Conservation (phyloP, 192 early-diverging fungal genomes). For the Dispira simplex region DNA sequence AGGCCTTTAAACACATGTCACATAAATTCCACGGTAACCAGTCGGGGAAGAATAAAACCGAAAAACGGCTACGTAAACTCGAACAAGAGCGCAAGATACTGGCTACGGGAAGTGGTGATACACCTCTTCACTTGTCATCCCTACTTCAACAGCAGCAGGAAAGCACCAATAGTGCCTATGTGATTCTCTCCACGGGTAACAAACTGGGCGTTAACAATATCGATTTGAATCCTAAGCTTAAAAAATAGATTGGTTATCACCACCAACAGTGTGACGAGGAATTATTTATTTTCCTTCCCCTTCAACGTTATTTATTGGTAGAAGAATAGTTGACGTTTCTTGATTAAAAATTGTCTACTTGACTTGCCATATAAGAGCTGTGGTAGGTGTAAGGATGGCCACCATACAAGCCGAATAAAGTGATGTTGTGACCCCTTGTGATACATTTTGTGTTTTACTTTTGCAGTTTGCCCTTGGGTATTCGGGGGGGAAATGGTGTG, state of each 20-base stretch:
- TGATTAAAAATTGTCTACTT: too few relatives aligned
- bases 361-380: too few relatives aligned
- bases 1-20: conserved; percentile 79
- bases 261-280: too few relatives aligned
- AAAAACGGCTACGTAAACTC: conserved; percentile 67
- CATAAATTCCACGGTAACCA: conserved; percentile 94
- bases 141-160: conserved; percentile 57
- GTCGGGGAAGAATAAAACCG: conserved; percentile 88
- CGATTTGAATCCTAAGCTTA: background rate
- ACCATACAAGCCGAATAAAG: too few relatives aligned
- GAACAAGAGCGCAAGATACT: conserved; percentile 66
- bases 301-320: too few relatives aligned
- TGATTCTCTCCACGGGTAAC: conserved; percentile 69
- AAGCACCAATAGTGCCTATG: conserved; percentile 53
- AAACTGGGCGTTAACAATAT: conserved; percentile 9
- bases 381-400: too few relatives aligned
- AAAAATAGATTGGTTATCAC: background rate
- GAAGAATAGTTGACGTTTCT: background rate
- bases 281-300: background rate
- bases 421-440: too few relatives aligned
- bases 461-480: too few relatives aligned
- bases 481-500: too few relatives aligned
- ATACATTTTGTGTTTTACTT: too few relatives aligned
- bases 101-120: conserved; percentile 55
- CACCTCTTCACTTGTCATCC: conserved; percentile 57